A percentile compares a stretch with the other conserved stretches of the same genome.
phyloP scores from a whole-genome alignment of 2,329 filamentous ascomycete genomes.

The Penicillium sp. region DNA sequence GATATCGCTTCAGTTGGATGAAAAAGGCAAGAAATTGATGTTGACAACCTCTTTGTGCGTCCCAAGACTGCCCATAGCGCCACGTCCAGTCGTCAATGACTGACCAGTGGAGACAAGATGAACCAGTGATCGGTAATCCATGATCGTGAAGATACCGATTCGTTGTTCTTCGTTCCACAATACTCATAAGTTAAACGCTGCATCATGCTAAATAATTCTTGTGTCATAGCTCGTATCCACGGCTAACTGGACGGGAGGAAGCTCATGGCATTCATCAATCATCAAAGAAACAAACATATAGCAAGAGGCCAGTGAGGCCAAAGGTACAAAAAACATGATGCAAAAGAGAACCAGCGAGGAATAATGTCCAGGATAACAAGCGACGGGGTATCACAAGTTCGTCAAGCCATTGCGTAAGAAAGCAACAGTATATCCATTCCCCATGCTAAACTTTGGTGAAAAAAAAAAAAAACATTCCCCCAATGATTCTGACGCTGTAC shows the following conservation, averaged over 20 bases:
- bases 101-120: too few species aligned
- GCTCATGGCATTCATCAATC: constrained; percentile 14
- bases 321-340: neutral
- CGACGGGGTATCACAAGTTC: constrained; percentile 8
- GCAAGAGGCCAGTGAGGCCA: neutral
- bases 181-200: neutral
- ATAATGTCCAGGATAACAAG: neutral
- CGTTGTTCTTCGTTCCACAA: neutral
- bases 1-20: too few species aligned
- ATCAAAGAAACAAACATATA: constrained; percentile 1
- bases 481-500: neutral
- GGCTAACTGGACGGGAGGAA: neutral
- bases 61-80: too few species aligned
- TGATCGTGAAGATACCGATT: neutral
- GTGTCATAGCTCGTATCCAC: constrained; percentile 4
- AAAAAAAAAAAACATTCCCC: neutral
- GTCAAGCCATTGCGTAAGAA: constrained; percentile 2
- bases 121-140: too few species aligned
- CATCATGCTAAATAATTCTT: constrained; percentile 4
- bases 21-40: too few species aligned
- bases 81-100: too few species aligned
- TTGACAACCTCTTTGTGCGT: too few species aligned
- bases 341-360: neutral
- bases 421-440: constrained; percentile 10
- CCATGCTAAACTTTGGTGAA: constrained; percentile 3